These are phyloP conservation scores for Coriaria nepalensis DNA, from an alignment of 306 rosid species.

Conservation along the genomic window DNA sequence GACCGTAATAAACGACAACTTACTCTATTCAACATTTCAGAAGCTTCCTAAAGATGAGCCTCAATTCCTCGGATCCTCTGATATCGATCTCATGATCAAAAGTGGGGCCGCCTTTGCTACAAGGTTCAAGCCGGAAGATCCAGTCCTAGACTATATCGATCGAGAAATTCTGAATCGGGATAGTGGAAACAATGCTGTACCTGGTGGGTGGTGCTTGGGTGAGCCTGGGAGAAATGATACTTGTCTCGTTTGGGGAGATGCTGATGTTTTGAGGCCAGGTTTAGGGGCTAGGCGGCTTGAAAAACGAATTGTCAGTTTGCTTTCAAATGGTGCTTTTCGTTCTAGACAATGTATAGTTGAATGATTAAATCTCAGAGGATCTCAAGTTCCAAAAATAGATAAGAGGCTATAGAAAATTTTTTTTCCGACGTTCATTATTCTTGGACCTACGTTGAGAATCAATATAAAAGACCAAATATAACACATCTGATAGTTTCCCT, in stretches of 20 bases:
- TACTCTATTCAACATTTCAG: slow-evolving; percentile 30
- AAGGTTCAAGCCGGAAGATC: slow-evolving; percentile 39
- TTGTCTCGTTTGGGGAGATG: slow-evolving; percentile 89
- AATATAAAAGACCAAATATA: no score
- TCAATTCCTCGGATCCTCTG: slow-evolving; percentile 27
- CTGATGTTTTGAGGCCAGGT: slow-evolving; percentile 77
- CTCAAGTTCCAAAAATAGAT: no score
- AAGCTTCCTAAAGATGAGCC: slow-evolving; percentile 25
- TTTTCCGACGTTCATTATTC: no score
- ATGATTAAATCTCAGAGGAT: slow-evolving; percentile 12
- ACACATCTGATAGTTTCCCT: background rate
- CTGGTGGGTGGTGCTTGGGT: slow-evolving; percentile 98
- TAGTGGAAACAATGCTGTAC: slow-evolving; percentile 29
- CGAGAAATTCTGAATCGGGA: slow-evolving; percentile 39
- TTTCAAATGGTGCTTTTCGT: slow-evolving; percentile 45
- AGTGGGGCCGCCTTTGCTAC: slow-evolving; percentile 79
- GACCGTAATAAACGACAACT: slow-evolving; percentile 65
- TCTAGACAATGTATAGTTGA: slow-evolving; percentile 42
- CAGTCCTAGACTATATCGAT: slow-evolving; percentile 74
- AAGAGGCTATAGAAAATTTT: no score
- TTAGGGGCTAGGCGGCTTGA: slow-evolving; percentile 64
- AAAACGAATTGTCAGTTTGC: slow-evolving; percentile 45
- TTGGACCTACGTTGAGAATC: no score
- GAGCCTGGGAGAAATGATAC: slow-evolving; percentile 47
- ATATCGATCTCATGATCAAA: slow-evolving; percentile 42